Conservation (phyloP, 306 rosid species). For the Malus sylvestris region DNA sequence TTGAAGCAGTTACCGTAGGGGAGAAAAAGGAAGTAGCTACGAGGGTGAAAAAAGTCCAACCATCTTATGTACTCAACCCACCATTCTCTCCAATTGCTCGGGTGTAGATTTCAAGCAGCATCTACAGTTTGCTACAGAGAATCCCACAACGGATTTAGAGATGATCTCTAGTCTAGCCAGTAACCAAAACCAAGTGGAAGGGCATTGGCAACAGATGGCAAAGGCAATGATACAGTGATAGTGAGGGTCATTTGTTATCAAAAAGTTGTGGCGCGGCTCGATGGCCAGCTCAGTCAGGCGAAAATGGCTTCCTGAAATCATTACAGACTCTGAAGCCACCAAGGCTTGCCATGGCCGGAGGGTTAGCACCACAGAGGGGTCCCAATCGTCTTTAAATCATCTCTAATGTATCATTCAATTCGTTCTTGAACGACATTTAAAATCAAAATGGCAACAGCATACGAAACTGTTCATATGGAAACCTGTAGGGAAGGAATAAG, state of each 20-base stretch:
- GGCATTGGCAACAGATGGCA: neutral
- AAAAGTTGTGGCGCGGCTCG: neutral
- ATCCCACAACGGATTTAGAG: conserved; percentile 6
- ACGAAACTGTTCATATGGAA: conserved; percentile 46
- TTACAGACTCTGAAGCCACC: conserved; percentile 14
- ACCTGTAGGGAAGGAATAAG: conserved; percentile 24
- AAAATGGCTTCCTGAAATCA: neutral
- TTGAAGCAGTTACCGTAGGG: conserved; percentile 47
- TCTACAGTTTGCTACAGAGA: conserved; percentile 2
- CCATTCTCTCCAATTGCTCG: conserved; percentile 85
- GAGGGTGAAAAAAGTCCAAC: conserved; percentile 50
- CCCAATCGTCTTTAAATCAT: neutral
- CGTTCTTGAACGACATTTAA: neutral
- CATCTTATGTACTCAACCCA: conserved; percentile 54
- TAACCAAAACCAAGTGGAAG: conserved; percentile 7
- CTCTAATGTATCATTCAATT: neutral
- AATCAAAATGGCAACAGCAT: conserved; percentile 7
- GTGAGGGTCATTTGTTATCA: neutral
- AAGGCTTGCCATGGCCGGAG: conserved; percentile 3
- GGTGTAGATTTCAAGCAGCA: conserved; percentile 29
- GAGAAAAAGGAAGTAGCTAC: conserved; percentile 42
- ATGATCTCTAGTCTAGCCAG: neutral
- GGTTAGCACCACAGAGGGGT: conserved; percentile 12
- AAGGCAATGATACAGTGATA: neutral
- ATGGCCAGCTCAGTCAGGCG: conserved; percentile 18